Base-by-base conservation (phyloP, 176 grass and related monocot species). In the Avena sativa region DNA sequence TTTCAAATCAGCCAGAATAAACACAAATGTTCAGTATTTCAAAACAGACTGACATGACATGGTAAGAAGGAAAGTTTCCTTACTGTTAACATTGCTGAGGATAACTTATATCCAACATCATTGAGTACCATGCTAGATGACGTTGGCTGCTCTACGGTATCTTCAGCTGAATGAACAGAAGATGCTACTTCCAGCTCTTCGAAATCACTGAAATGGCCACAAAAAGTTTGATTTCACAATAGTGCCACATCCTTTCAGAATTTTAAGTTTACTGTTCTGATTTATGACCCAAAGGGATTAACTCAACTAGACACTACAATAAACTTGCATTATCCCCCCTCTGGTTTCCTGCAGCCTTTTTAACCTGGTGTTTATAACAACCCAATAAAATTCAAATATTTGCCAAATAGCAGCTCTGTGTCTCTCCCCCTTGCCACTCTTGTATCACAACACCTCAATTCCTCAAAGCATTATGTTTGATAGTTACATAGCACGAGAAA, bases 121-220 rank as follows among this genome's bases (percentile, higher is more conserved):
- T 71, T 40, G 34, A 71, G 60, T 81, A 68, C 13, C 34, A 56
- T 19, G 12, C 17, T 46, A 73, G 74, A 51, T 67, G 88, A 71
- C 50, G 52, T 57, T 56, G 63, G 36, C 64, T 66, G 83, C 74
- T 88, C 88, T 76, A 89, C 62, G 67, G 56, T 17, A 84, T 74
- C 88, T 81, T 88, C 86, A 88, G 61, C 67, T 32, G 76, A 50
- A 58, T 88, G 76, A 81, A 86, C 67, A 87, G 30, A 67, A 87
- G 90, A 69, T 15, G 83, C 79, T 78, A 48, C 93, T 92, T 92
- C 80, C 5, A 66, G 16, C n/a, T 89, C 83, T 87, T 91, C 88
- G 89, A 65, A 89, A 60, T 79, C 90, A 76, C 90, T 95, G 76
- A 71, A 85, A 77, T 52, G 79, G 66, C 30, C 20, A 82, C 34